Conservation (phyloP, 805 yeast genomes). For the Ogataea methanolica region DNA sequence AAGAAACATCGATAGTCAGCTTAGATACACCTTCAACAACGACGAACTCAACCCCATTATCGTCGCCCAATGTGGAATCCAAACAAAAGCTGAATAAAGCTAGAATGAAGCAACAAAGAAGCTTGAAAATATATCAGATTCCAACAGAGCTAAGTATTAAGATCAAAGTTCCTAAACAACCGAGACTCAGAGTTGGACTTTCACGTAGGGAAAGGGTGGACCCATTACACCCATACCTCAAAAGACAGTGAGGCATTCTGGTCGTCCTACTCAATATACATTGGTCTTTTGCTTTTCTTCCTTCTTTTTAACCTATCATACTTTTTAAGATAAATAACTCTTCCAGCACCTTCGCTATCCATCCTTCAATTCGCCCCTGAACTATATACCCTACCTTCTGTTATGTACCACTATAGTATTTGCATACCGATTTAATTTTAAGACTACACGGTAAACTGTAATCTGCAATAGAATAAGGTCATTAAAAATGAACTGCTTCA, state of each 20-base stretch:
- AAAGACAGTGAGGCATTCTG: neutral
- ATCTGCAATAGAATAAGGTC: too few species aligned
- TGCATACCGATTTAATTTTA: too few species aligned
- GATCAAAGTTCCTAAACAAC: conserved; percentile 6
- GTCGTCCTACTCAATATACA: too few species aligned
- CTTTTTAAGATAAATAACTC: neutral
- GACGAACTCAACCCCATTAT: too few species aligned
- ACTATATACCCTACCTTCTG: neutral
- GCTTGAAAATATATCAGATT: neutral
- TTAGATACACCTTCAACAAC: too few species aligned
- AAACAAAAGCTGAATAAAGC: too few species aligned
- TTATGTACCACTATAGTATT: too few species aligned
- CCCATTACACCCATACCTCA: conserved; percentile 15
- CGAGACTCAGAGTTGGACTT: conserved; percentile 14
- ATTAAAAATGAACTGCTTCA: too few species aligned
- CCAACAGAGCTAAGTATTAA: conserved; percentile 5
- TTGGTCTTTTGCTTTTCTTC: neutral
- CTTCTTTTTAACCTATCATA: neutral
- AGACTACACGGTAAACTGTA: too few species aligned
- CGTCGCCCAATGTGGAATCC: too few species aligned
- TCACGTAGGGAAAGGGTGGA: conserved; percentile 15
- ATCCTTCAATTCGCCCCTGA: neutral
- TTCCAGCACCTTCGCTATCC: neutral
- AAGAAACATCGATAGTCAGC: too few species aligned
- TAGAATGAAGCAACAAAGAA: neutral